A percentile compares a stretch with the other conserved stretches of the same genome.
Evolutionary conservation across 2,329 filamentous ascomycete species (phyloP).

Genomic region (Amesomyces nigricolor): DNA sequence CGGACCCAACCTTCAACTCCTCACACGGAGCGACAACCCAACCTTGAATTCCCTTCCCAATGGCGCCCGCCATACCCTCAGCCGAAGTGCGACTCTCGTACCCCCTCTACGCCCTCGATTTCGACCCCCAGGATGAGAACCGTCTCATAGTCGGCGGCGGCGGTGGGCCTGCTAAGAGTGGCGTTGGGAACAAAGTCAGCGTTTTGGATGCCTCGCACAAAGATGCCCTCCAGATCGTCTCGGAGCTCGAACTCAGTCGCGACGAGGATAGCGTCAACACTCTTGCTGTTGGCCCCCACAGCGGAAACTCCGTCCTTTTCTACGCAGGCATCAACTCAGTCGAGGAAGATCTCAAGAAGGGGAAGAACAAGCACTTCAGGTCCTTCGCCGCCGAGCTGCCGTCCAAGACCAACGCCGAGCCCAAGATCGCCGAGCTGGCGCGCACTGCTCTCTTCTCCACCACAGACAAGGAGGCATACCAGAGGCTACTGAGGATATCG

Average conservation of each 20-base stretch:
- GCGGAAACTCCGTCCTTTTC: slow-evolving; percentile 49
- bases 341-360: slow-evolving; percentile 62
- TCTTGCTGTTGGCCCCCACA: slow-evolving; percentile 62
- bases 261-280: slow-evolving; percentile 88
- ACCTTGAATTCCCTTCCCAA: slow-evolving; percentile 4
- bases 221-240: slow-evolving; percentile 56
- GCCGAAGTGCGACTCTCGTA: slow-evolving; percentile 68
- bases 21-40: background rate
- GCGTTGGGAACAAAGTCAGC: slow-evolving; percentile 80
- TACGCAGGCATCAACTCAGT: slow-evolving; percentile 84
- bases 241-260: slow-evolving; percentile 71
- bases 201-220: slow-evolving; percentile 65
- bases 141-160: slow-evolving; percentile 80
- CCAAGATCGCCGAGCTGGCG: slow-evolving; percentile 46
- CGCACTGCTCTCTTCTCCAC: slow-evolving; percentile 49
- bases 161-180: slow-evolving; percentile 73
- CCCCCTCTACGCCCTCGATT: slow-evolving; percentile 82
- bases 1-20: too few species aligned
- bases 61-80: slow-evolving; percentile 36
- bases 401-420: slow-evolving; percentile 28
- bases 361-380: slow-evolving; percentile 79
- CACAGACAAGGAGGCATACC: slow-evolving; percentile 50
- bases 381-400: slow-evolving; percentile 57
- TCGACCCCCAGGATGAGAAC: slow-evolving; percentile 72
- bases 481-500: slow-evolving; percentile 53